phyloP scores from a whole-genome alignment of 2,329 filamentous ascomycete genomes.

The Pseudonectria buxi region DNA sequence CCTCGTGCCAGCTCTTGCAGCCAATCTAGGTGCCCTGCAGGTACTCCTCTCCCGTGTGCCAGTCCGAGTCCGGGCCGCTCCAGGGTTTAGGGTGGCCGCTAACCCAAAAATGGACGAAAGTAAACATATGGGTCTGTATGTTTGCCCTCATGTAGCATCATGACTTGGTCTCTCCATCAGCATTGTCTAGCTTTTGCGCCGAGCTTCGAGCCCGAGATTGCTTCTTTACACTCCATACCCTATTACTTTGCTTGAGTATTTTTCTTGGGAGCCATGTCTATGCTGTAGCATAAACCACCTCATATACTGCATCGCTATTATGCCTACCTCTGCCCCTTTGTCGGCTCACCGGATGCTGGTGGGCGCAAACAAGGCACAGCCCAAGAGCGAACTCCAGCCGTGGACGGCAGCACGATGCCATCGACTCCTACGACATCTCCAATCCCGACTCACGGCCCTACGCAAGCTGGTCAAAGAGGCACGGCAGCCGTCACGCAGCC shows the following conservation, averaged over 20 bases:
- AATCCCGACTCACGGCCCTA: slow-evolving; percentile 35
- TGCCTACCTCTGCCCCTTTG: slow-evolving; percentile 3
- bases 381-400: slow-evolving; percentile 19
- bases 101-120: slow-evolving; percentile 23
- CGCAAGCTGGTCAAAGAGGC: slow-evolving; percentile 27
- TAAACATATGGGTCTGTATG: slow-evolving; percentile 22
- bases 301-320: too few relatives aligned
- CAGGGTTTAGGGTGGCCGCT: slow-evolving; percentile 7
- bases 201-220: not conserved
- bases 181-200: too few relatives aligned
- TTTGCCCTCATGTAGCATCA: too few relatives aligned
- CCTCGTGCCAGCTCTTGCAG: too few relatives aligned
- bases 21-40: too few relatives aligned
- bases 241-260: too few relatives aligned
- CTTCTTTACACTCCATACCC: not conserved
- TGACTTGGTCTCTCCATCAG: too few relatives aligned
- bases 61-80: not conserved
- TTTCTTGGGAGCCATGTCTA: too few relatives aligned
- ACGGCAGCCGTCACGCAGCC: slow-evolving; percentile 2
- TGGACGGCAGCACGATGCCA: slow-evolving; percentile 45
- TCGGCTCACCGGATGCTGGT: slow-evolving; percentile 11
- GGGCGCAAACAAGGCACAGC: slow-evolving; percentile 1
- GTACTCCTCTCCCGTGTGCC: too few relatives aligned
- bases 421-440: slow-evolving; percentile 39
- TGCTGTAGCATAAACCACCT: too few relatives aligned